phyloP scores from a whole-genome alignment of 1,284 basidiomycete species.

The Trametes hirsuta region DNA sequence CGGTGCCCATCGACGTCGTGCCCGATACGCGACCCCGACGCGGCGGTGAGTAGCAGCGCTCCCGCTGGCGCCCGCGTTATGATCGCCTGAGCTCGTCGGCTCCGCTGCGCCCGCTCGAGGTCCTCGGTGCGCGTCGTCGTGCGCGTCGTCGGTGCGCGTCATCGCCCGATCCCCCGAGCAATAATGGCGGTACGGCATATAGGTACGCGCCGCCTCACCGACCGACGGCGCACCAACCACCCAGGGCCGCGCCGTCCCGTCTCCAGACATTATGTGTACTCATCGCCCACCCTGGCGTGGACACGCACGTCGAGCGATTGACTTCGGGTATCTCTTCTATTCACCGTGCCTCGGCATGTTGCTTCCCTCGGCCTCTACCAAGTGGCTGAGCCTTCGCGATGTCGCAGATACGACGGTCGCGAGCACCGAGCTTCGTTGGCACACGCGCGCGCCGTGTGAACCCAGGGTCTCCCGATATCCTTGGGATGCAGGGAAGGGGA shows the following conservation, averaged over 20 bases:
- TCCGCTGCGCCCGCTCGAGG: neutral
- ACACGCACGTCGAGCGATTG: too few species aligned
- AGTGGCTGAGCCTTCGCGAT: neutral
- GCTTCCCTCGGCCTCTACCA: too few species aligned
- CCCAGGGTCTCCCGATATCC: too few species aligned
- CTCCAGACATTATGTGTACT: too few species aligned
- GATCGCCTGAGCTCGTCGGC: neutral
- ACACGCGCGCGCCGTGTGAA: neutral
- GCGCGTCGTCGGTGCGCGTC: neutral
- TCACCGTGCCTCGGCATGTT: too few species aligned
- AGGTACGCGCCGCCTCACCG: too few species aligned
- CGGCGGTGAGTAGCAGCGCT: neutral
- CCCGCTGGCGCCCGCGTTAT: neutral
- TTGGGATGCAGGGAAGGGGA: neutral
- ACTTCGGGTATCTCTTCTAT: too few species aligned
- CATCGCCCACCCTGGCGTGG: too few species aligned
- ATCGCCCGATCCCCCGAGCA: too few species aligned
- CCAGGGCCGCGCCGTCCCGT: too few species aligned
- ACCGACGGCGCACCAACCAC: too few species aligned
- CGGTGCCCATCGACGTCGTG: neutral
- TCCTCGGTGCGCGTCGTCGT: neutral
- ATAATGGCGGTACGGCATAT: too few species aligned
- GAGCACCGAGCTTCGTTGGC: neutral
- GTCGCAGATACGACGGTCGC: neutral
- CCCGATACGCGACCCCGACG: slow-evolving; percentile 13